Percentiles rank a stretch among this genome's conserved stretches.
Evolutionary conservation across 495 filamentous ascomycete species (phyloP).

Genomic region (Xylaria nigripes): DNA sequence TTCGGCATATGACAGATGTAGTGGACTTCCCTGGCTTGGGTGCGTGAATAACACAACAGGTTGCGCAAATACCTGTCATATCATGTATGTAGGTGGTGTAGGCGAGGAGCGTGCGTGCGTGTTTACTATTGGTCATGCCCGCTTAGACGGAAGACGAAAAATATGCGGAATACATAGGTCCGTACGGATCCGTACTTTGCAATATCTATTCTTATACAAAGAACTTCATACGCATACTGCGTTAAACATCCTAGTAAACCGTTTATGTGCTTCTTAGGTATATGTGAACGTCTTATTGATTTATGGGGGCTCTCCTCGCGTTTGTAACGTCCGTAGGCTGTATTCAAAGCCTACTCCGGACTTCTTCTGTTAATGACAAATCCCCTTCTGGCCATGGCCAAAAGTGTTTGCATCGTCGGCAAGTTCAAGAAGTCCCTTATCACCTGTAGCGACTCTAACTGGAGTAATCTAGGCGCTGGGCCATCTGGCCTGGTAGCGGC

Average conservation of each 20-base stretch:
- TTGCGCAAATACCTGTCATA: not conserved
- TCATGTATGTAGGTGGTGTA: not conserved
- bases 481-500: constrained; percentile 76
- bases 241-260: not conserved
- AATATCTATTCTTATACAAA: too few relatives aligned
- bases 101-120: not conserved
- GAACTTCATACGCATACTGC: too few relatives aligned
- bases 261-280: not conserved
- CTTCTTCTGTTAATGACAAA: not conserved
- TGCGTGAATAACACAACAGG: not conserved
- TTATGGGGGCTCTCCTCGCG: too few relatives aligned
- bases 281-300: not conserved
- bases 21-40: not conserved
- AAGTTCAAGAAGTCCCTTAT: constrained; percentile 14
- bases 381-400: constrained; percentile 24
- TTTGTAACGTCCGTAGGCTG: too few relatives aligned
- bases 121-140: not conserved
- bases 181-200: too few relatives aligned
- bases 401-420: constrained; percentile 65
- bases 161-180: too few relatives aligned
- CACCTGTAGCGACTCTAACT: constrained; percentile 1
- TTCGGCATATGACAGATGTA: not conserved
- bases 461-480: constrained; percentile 54
- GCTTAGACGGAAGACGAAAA: too few relatives aligned
- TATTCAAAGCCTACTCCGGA: too few relatives aligned